Base-by-base conservation (phyloP, 768 basidiomycete genomes). In the Phlebiopsis flavidoalba region DNA sequence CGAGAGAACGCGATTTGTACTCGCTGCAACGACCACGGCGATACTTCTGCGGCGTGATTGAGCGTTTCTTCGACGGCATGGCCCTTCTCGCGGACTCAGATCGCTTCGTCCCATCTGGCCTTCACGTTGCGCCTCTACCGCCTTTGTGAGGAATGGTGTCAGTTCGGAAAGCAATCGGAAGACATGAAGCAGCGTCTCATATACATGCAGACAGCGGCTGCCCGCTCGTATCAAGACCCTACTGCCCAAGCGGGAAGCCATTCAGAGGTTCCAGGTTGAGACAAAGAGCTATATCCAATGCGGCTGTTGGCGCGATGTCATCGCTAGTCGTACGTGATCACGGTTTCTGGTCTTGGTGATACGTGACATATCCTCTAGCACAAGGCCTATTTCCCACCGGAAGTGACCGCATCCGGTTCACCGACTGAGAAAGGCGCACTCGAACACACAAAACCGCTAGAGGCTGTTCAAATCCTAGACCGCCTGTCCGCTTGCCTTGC, bases 111-210 rank as follows among this genome's bases (percentile, higher is more conserved):
- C 86, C 89, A 1, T 76, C 81, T 5, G 83, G 89, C 60, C 87
- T 87, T 76, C 85, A 93, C 67, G 79, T 95, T 7, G 81, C 87
- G n/a, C 2, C 73, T 96, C 35, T 96, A 91, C 73, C 84, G 88
- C 36, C 76, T 93, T 43, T 95, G 93, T 65, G 93, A 95, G 72
- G 93, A 95, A 67, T 97, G 95, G 95, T 96, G 94, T 71, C 87
- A 92, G 67, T 78, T 89, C 50, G 94, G 92, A 5, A 81, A 85
- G 33, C 86, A 91, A 66, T 80, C 84, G 0, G 91, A 93, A 62
- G 73, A 76, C n/a, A 81, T 83, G 43, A 88, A 85, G 70, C 88
- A 86, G 57, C 81, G 90, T 52, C 75, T 88, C 47, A 79, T 83
- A 24, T 67, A 81, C 58, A 93, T 94, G 84, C 85, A 91, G 67